phyloP scores from a whole-genome alignment of 108 stramenopile genomes.

The Pseudonitzschia multiseries region DNA sequence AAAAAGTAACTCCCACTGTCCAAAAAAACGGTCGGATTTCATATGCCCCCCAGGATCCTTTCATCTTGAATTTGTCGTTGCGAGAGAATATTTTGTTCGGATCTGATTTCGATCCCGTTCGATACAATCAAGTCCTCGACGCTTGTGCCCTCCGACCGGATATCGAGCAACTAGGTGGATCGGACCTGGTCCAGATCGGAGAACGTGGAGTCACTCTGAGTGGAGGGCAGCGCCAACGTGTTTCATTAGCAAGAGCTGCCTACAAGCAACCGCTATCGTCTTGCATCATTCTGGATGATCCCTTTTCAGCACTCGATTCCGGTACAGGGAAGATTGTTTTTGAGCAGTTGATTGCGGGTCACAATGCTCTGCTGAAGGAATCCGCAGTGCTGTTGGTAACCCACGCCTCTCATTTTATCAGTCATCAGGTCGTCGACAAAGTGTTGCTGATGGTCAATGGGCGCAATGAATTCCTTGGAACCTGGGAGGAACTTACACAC shows the following conservation, averaged over 20 bases:
- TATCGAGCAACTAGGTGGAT: conserved; percentile 59
- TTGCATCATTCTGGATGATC: conserved; percentile 87
- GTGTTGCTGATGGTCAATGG: conserved; percentile 79
- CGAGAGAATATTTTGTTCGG: conserved; percentile 98
- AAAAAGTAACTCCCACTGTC: conserved; percentile 14
- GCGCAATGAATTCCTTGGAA: conserved; percentile 59
- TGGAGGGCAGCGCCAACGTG: conserved; percentile 85
- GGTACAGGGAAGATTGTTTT: conserved; percentile 80
- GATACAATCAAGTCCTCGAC: conserved; percentile 84
- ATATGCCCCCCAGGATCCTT: conserved; percentile 91
- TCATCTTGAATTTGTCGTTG: conserved; percentile 91
- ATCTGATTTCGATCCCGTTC: conserved; percentile 49
- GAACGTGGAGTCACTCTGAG: conserved; percentile 91
- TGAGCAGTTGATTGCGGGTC: conserved; percentile 59
- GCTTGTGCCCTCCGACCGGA: conserved; percentile 80
- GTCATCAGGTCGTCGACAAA: conserved; percentile 50
- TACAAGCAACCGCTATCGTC: conserved; percentile 60
- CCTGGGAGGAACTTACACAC: conserved; percentile 64
- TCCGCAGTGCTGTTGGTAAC: conserved; percentile 86
- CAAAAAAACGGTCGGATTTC: conserved; percentile 60
- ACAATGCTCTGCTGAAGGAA: conserved; percentile 42
- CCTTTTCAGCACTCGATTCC: conserved; percentile 90
- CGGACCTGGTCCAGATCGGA: conserved; percentile 88
- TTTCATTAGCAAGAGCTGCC: conserved; percentile 77
- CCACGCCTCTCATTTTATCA: conserved; percentile 84